Evolutionary conservation across 345 rosid genomes (phyloP).

Genomic region (Sisymbrium irio): DNA sequence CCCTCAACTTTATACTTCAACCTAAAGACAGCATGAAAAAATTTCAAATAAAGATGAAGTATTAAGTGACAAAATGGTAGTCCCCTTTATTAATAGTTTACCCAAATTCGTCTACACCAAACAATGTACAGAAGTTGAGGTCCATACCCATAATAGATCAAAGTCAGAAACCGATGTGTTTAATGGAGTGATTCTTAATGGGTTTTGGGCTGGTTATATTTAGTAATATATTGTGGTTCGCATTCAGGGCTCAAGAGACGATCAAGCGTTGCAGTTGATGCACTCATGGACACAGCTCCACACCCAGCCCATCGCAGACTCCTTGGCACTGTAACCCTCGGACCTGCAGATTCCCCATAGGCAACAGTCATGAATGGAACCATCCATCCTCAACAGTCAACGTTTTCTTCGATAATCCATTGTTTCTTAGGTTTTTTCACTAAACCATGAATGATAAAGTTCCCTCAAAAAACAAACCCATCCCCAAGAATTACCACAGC

Average conservation of each 20-base stretch:
- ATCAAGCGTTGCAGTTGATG: constrained; percentile 67
- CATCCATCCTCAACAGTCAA: too few species aligned
- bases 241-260: constrained; percentile 89
- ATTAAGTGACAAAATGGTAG: not conserved
- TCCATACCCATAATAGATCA: not conserved
- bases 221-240: constrained; percentile 90
- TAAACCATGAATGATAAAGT: not conserved
- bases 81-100: not conserved
- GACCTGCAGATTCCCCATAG: constrained; percentile 28
- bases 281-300: constrained; percentile 70
- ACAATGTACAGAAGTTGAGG: not conserved
- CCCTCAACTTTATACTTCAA: too few species aligned
- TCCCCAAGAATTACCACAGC: not conserved
- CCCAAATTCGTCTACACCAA: too few species aligned
- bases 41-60: not conserved
- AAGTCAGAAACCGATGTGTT: not conserved
- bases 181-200: constrained; percentile 27
- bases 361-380: not conserved
- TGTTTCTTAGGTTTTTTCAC: not conserved
- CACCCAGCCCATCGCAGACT: constrained; percentile 77
- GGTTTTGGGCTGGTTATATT: constrained; percentile 48
- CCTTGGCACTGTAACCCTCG: constrained; percentile 40
- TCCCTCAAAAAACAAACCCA: not conserved
- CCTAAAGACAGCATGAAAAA: too few species aligned
- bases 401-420: not conserved